Base-by-base conservation (phyloP, 345 rosid species). In the Acer negundo region DNA sequence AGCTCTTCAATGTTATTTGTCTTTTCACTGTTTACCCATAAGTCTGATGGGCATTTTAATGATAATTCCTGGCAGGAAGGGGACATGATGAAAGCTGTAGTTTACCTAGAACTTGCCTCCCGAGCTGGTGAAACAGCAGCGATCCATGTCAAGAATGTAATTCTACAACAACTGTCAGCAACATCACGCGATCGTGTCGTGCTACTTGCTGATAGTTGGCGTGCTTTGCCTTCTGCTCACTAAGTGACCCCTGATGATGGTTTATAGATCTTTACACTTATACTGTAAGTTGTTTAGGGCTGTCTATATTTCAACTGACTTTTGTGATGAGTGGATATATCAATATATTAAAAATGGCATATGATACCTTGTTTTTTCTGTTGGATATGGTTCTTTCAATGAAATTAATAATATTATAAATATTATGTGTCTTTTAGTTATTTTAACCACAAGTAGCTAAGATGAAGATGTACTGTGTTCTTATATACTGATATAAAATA, bases 91-190 rank as follows among this genome's bases (percentile, higher is more conserved):
- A 88, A 92, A 83, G 88, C 99, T 42, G 90, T 85, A 10, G 79
- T 91, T 20, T 96, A 96, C 87, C 87, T 96, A 61, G 99, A 96
- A 82, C 97, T 96, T 22, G 99, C 98, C 8, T 84, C 93, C 47
- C 93, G 91, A 1, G 90, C 94, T 73, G 99, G 98, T 1, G 95
- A 91, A 85, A 85, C 85, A 2, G 91, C 93, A 35, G 99, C 98
- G 1, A 69, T 69, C 74, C 95, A 86, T 79, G 88, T 96, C 28
- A 96, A 91, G 81, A 87, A 85, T 66, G 94, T 87, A 16, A 80
- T 90, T 75, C 88, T 90, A 44, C 91, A 94, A 70, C 94, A 88
- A 81, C 83, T 96, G 46, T 85, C 99, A 2, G 76, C 85, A 5
- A 56, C 85, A 72, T 90, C 90, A n/a, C 86, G 85, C 16, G 82